Evolutionary conservation across 441 rosid genomes (phyloP), one percentile per base, ranked within the genome.

Genomic region (Isatis lusitanica): DNA sequence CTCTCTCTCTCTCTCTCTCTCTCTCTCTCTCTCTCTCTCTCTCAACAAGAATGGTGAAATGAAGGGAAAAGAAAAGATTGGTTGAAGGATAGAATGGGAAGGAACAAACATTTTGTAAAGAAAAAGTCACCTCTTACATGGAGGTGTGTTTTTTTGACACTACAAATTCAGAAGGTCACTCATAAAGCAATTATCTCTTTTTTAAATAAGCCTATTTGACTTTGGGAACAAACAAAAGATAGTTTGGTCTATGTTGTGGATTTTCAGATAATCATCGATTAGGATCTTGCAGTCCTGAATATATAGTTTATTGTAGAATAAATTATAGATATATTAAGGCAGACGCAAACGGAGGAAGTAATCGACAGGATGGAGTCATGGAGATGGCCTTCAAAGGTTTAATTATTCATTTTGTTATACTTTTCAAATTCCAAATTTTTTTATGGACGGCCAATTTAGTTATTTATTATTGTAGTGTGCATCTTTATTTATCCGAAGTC

Each of bases 291-390:
- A 70, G 75, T 76, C 79, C 79, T 63, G 3, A 30, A 56, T 56
- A 44, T 36, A 75, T 61, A 24, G 6, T 59, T 60, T 61, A 68
- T 68, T 61, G 26, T 16, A 24, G 9, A 40, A 59, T 17, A 70
- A 44, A 21, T 5, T 57, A 47, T 12, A 47, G 4, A 60, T 48
- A 55, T 76, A 46, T 35, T 18, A 52, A 43, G 46, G 52, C 79
- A 90, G 91, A 36, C 91, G 88, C 76, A 89, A 93, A 35, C 92
- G 87, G 52, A 57, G 56, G 56, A 48, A 40, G 63, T 24, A 67
- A 67, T 67, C 44, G 63, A 74, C 53, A 18, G 55, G 67, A 65
- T 57, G 51, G 17, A 40, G 65, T 39, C 65, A 21, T 39, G 35
- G 21, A 55, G 59, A 47, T 58, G 53, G 62, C 63, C 57, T 31